Evolutionary conservation across 2,329 filamentous ascomycete species (phyloP).

Genomic region (Pestalotiopsis sp.): DNA sequence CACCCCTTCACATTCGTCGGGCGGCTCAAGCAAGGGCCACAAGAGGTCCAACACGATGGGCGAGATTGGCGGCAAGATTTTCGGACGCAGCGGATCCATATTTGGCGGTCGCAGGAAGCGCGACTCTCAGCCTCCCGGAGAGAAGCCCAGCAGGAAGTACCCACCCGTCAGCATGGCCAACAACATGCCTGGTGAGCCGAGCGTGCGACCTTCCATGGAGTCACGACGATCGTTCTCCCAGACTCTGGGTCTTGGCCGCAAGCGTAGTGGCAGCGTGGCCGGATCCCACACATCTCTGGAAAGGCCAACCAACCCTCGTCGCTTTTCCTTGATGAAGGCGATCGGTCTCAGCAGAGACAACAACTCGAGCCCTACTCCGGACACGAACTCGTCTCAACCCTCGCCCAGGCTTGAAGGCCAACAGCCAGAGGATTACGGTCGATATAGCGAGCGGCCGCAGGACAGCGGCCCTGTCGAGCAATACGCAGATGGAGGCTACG

Average conservation of each 20-base stretch:
- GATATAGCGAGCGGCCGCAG: slow-evolving; percentile 33
- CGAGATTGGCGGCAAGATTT: slow-evolving; percentile 80
- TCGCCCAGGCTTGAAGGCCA: slow-evolving; percentile 54
- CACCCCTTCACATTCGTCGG: slow-evolving; percentile 41
- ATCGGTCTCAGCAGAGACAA: slow-evolving; percentile 63
- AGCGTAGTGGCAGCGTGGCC: slow-evolving; percentile 66
- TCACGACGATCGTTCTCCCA: slow-evolving; percentile 71
- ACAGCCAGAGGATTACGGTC: slow-evolving; percentile 36
- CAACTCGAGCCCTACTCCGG: slow-evolving; percentile 42
- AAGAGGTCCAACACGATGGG: slow-evolving; percentile 76
- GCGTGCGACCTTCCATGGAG: slow-evolving; percentile 66
- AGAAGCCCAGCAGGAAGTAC: slow-evolving; percentile 72
- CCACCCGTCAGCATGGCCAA: slow-evolving; percentile 91
- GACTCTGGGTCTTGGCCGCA: slow-evolving; percentile 64
- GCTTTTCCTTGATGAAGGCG: slow-evolving; percentile 73
- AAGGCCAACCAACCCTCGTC: slow-evolving; percentile 52
- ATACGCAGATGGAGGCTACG: slow-evolving; percentile 40
- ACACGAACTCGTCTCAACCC: slow-evolving; percentile 55
- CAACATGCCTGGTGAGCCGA: slow-evolving; percentile 57
- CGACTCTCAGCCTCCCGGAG: slow-evolving; percentile 32
- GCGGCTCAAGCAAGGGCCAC: slow-evolving; percentile 54
- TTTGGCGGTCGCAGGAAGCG: slow-evolving; percentile 61
- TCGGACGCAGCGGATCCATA: slow-evolving; percentile 80
- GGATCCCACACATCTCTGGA: slow-evolving; percentile 59
- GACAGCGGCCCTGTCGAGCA: slow-evolving; percentile 13